A percentile compares a stretch with the other conserved stretches of the same genome.
Evolutionary conservation across 805 yeast species (phyloP).

Genomic region (Kurtzmaniella fragi): DNA sequence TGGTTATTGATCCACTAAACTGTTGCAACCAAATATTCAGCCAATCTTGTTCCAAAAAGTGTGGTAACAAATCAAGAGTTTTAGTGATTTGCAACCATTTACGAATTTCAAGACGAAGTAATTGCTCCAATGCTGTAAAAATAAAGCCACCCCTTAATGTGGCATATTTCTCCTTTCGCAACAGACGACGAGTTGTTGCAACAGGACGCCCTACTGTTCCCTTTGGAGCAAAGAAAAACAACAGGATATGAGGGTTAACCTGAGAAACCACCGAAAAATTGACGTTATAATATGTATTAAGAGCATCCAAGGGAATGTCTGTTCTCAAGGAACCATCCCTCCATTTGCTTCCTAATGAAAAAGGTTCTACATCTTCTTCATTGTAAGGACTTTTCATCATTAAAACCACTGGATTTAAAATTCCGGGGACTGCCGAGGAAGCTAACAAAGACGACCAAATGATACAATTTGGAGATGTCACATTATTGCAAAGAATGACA

Average conservation of each 20-base stretch:
- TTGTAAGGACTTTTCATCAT: conserved; percentile 55
- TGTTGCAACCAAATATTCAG: conserved; percentile 69
- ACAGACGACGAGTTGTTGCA: conserved; percentile 43
- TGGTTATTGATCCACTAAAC: conserved; percentile 70
- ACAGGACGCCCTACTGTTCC: conserved; percentile 82
- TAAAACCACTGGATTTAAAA: conserved; percentile 70
- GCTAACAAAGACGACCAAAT: conserved; percentile 79
- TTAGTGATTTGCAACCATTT: conserved; percentile 71
- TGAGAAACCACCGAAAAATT: conserved; percentile 75
- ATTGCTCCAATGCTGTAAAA: conserved; percentile 65
- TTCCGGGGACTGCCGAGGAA: conserved; percentile 80
- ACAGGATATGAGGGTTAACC: conserved; percentile 75
- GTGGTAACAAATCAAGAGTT: conserved; percentile 62
- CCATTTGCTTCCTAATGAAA: conserved; percentile 72
- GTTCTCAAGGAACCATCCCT: conserved; percentile 76
- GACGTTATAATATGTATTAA: conserved; percentile 71
- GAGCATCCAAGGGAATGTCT: conserved; percentile 69
- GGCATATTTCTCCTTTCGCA: conserved; percentile 27
- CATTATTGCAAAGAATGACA: conserved; percentile 68
- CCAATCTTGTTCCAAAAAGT: conserved; percentile 73
- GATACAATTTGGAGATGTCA: conserved; percentile 74
- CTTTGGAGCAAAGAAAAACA: conserved; percentile 72
- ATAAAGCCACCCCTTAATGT: conserved; percentile 71
- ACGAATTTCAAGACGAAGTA: conserved; percentile 66
- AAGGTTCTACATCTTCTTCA: conserved; percentile 47